Conservation (phyloP, 2,329 filamentous ascomycete genomes). For the Talaromyces islandicus region DNA sequence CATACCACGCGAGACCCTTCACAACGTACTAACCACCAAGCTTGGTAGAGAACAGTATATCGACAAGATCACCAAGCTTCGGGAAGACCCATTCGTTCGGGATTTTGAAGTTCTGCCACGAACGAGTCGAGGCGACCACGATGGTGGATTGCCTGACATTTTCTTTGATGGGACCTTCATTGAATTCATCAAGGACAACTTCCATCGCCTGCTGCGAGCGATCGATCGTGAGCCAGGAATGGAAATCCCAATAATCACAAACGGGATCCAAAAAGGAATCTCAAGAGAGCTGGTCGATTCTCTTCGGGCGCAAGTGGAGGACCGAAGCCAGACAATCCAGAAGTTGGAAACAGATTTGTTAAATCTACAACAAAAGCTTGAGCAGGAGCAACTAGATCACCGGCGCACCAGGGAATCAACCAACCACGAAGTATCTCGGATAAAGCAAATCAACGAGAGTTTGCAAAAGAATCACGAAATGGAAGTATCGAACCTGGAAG, state of each 20-base stretch:
- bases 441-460: conserved; percentile 64
- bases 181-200: conserved; percentile 94
- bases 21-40: conserved; percentile 68
- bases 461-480: conserved; percentile 64
- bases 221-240: conserved; percentile 87
- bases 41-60: conserved; percentile 84
- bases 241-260: conserved; percentile 73
- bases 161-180: conserved; percentile 83
- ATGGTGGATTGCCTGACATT: conserved; percentile 64
- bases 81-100: conserved; percentile 70
- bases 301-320: conserved; percentile 68
- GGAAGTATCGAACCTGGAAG: conserved; percentile 50
- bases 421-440: conserved; percentile 49
- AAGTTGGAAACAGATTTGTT: conserved; percentile 53
- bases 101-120: conserved; percentile 86
- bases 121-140: conserved; percentile 50
- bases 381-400: conserved; percentile 70
- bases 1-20: conserved; percentile 72
- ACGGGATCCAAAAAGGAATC: conserved; percentile 79
- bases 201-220: conserved; percentile 73
- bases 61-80: conserved; percentile 69
- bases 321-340: conserved; percentile 59
- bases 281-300: conserved; percentile 91
- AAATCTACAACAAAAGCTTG: conserved; percentile 49
- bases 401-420: conserved; percentile 57